Evolutionary conservation across 768 basidiomycete species (phyloP).

Genomic region (Leccinum variicolor): DNA sequence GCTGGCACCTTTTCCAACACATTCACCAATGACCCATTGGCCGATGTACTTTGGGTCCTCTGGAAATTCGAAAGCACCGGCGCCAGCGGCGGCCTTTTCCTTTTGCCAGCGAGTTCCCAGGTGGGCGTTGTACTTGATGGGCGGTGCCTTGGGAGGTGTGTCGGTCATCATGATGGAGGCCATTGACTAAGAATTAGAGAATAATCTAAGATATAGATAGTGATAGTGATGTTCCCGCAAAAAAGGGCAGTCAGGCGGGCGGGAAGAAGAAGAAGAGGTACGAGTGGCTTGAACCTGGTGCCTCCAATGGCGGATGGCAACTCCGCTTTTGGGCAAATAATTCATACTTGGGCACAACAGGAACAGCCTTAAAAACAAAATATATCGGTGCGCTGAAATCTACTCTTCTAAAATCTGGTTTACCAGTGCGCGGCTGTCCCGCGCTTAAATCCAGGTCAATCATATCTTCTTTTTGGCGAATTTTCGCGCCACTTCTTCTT

Average conservation of each 20-base stretch:
- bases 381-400: too few species aligned
- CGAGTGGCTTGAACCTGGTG: neutral
- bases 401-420: too few species aligned
- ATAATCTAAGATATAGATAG: constrained; percentile 5
- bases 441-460: neutral
- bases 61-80: constrained; percentile 72
- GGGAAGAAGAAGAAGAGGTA: constrained; percentile 6
- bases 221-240: constrained; percentile 16
- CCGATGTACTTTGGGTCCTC: constrained; percentile 86
- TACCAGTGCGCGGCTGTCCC: neutral
- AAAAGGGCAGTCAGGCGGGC: neutral
- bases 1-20: constrained; percentile 90
- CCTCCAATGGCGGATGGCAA: neutral
- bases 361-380: too few species aligned
- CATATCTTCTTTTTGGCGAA: too few species aligned
- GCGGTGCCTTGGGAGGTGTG: constrained; percentile 67
- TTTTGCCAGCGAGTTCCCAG: constrained; percentile 84
- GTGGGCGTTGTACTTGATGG: constrained; percentile 66
- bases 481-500: too few species aligned
- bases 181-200: constrained; percentile 9
- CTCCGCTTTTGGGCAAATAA: neutral
- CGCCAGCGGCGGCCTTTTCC: constrained; percentile 79
- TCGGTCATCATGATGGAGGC: constrained; percentile 35
- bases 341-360: too few species aligned
- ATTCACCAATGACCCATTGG: constrained; percentile 91